Base-by-base conservation (phyloP, 768 basidiomycete species). In the Xerocomus spinulosus region DNA sequence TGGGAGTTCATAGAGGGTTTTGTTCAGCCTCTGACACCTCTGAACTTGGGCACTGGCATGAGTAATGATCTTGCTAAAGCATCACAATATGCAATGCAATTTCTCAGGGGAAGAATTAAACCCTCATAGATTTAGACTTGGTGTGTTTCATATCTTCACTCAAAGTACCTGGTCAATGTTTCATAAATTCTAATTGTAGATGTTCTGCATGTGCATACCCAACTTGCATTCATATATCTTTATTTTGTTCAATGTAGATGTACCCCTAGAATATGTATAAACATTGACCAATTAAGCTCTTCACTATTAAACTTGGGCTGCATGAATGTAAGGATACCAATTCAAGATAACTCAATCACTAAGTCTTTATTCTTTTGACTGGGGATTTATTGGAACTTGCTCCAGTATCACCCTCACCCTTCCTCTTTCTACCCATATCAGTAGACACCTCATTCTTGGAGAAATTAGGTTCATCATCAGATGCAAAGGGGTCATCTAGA, bases 401-500 rank as follows among this genome's bases (percentile, higher is more conserved):
- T 34, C 59, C 68, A 52, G 52, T 65, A 14, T 59, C 70, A 51
- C 51, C 66, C 30, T 58, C 68, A 40, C 21, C 30, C 15, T 59
- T 52, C 42, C 54, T 46, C 38, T 54, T 55, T 18, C 24, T 21
- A 18, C 17, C 37, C 29, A 29, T 46, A 30, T 42, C 37, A 44
- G 21, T 15, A 9, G 39, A 26, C 49, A 59, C 60, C 17, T 46
- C 60, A 58, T 34, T 53, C 51, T 44, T 58, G 20, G 46, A 33
- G 17, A 49, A 48, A 17, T 26, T 28, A 46, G 23, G 23, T 9
- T 70, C 70, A 35, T 70, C 69, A 42, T 81, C 81, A 40, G 81
- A 82, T 37, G 68, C 79, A 64, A 87, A 87, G 9, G 76, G 78
- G 41, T 78, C 77, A 1, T 63, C 58, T 14, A 15, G 34, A 5